Evolutionary conservation across 148 eudicot genomes (phyloP), one percentile per base, ranked within the genome.

Genomic region (Nepenthes gracilis): DNA sequence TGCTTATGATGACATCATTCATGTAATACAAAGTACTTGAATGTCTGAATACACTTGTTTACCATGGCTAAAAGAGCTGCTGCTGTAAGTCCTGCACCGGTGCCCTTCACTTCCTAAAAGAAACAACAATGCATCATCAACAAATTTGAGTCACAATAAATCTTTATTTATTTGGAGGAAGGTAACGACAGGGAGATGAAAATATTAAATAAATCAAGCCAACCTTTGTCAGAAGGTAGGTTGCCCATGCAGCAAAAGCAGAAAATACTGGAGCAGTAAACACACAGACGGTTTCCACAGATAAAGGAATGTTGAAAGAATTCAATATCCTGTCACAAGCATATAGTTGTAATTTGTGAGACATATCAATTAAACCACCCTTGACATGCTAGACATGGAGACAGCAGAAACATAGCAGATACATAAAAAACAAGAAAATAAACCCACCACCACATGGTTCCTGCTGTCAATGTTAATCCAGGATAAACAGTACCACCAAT

Each of bases 401-500:
- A 57, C 32, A 65, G 57, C 58, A 67, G 6, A 2, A 49, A 49
- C 53, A 10, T 49, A 11, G 53, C 13, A 49, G 15, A n/a, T 11
- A 49, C 0, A 49, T 11, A 6, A n/a, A 49, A 6, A 61, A 52
- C 56, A 57, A 13, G 50, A 64, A 35, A 33, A 45, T 50, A 75
- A 71, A 75, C 97, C 54, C 64, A 93, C 98, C 93, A 74, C 98
- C 98, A 93, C 74, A 93, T 68, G 48, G 96, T 82, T 61, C 98
- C 98, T 10, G 98, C 96, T 36, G 98, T 93, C 78, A 88, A 67
- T 57, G 98, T 93, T 67, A 93, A 77, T 62, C 98, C 98, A 35
- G 98, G 98, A 74, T 88, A 93, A 64, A 93, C 96, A 47, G 98
- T 93, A 72, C 98, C 98, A 62, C 98, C 98, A 76, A 93, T 88